These are phyloP conservation scores for Aspergillus caelatus DNA, from an alignment of 2,329 filamentous ascomycete genomes.

Conservation along the genomic window DNA sequence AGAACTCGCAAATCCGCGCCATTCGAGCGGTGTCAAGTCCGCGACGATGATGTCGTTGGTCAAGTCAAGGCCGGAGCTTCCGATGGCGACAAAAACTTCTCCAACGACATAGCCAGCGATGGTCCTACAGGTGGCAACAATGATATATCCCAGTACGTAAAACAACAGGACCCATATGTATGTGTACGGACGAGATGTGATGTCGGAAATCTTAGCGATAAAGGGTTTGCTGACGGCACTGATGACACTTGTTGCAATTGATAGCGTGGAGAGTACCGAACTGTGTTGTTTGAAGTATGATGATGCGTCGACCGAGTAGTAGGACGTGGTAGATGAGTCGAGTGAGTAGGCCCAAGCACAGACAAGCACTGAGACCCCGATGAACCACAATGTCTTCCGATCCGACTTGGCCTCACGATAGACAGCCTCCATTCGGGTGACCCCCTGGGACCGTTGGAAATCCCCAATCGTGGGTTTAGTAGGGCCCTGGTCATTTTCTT, in stretches of 20 bases:
- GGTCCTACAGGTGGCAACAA: too few relatives aligned
- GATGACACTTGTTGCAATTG: slow-evolving; percentile 14
- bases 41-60: too few relatives aligned
- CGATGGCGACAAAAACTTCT: too few relatives aligned
- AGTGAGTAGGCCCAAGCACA: slow-evolving; percentile 11
- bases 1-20: too few relatives aligned
- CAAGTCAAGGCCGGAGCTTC: too few relatives aligned
- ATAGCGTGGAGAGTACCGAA: slow-evolving; percentile 8
- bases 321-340: slow-evolving; percentile 14
- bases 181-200: slow-evolving; percentile 13
- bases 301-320: slow-evolving; percentile 13
- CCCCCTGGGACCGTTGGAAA: neutral
- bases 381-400: slow-evolving; percentile 10
- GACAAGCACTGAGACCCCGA: slow-evolving; percentile 10
- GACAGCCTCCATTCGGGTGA: slow-evolving; percentile 13
- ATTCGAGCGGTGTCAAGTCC: too few relatives aligned
- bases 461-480: neutral
- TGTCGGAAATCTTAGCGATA: slow-evolving; percentile 15
- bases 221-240: slow-evolving; percentile 16
- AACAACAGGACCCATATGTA: slow-evolving; percentile 10
- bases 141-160: neutral
- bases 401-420: slow-evolving; percentile 14
- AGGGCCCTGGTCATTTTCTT: too few relatives aligned
- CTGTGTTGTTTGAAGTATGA: slow-evolving; percentile 11
- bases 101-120: too few relatives aligned